Base-by-base conservation (phyloP, 208 protist genomes). In the Trypanosoma cruzi region DNA sequence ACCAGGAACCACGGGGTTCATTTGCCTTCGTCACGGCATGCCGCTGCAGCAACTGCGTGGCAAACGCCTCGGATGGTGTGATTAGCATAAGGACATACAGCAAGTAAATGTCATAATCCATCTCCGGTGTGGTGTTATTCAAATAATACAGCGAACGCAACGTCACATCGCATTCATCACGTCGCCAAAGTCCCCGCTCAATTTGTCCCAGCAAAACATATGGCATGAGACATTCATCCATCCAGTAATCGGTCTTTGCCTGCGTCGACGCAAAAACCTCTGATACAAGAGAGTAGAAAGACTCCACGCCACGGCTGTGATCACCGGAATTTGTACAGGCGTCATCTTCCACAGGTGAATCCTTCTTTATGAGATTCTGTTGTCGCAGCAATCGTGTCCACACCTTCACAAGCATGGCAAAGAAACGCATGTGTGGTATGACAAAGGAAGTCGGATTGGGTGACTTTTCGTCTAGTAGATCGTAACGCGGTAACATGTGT, bases 201-300 rank as follows among this genome's bases (percentile, higher is more conserved):
- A 89, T 68, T 50, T 92, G 88, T 18, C 77, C 68, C 0, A 75
- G 44, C 32, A 96, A 63, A 61, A 94, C 90, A 37, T 84, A 78
- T 14, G 88, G 90, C 90, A 94, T 92, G 49, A 93, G 77, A 31
- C 86, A 73, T 2, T 81, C 44, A 64, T 93, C 88, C 28, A 96
- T 65, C 58, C 84, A 81, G 44, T 82, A 64, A 24, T 89, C 64
- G 0, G 50, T 34, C 28, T 56, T 16, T 8, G 34, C 36, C 10
- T 32, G 29, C 42, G 71, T 53, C 26, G 24, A 42, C 11, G n/a
- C 54, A 64, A 75, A 64, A 77, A 71, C 44, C 26, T 71, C 64
- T 29, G 40, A 62, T 40, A 74, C 26, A 20, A 74, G 48, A 50
- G 10, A 42, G 37, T 40, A 48, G 52, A 61, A 68, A 48, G 28